phyloP scores from a whole-genome alignment of 345 rosid species.

The Arabidopsis arenosa region DNA sequence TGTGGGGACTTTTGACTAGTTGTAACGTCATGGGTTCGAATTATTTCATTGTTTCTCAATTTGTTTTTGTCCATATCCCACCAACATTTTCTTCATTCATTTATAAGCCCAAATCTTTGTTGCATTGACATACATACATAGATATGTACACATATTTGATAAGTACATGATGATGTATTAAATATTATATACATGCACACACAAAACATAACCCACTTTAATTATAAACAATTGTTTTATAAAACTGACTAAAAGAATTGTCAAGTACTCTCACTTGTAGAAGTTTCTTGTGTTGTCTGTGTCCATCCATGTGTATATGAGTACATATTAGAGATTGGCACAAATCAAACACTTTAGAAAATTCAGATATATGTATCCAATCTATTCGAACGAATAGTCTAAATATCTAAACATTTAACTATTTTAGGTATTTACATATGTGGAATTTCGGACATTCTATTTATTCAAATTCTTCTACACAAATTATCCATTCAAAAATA shows the following conservation, averaged over 20 bases:
- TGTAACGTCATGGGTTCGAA: constrained; percentile 48
- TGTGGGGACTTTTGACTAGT: constrained; percentile 46
- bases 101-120: constrained; percentile 47
- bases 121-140: constrained; percentile 25
- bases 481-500: neutral
- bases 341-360: constrained; percentile 2
- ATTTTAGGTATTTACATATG: neutral
- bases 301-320: constrained; percentile 27
- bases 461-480: neutral
- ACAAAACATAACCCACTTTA: neutral
- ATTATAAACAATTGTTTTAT: constrained; percentile 14
- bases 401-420: neutral
- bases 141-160: neutral
- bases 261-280: constrained; percentile 13
- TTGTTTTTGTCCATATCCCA: constrained; percentile 40
- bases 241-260: constrained; percentile 18
- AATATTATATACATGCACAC: constrained; percentile 26
- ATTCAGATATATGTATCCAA: neutral
- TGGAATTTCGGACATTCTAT: neutral
- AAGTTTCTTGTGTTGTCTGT: constrained; percentile 26
- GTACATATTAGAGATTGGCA: constrained; percentile 4
- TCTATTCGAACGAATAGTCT: neutral
- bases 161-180: neutral
- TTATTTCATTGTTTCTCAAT: constrained; percentile 34
- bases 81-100: constrained; percentile 45